Percentiles rank a stretch among this genome's conserved stretches.
Conservation (phyloP, 2,329 filamentous ascomycete genomes). For the Aureobasidium sp. region DNA sequence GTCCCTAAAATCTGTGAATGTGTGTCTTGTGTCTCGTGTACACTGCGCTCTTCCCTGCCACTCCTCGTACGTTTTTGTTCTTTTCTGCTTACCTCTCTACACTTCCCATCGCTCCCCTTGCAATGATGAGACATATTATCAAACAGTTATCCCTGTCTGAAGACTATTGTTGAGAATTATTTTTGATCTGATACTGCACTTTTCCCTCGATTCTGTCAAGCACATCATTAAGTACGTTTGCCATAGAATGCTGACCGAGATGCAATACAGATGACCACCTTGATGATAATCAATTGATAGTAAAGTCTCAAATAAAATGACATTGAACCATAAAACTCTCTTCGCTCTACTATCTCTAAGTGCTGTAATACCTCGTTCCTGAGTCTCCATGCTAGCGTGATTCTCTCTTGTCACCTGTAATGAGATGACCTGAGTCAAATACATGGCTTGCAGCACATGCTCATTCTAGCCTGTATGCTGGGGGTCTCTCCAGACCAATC, state of each 20-base stretch:
- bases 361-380: not conserved
- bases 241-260: not conserved
- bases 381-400: too few species aligned
- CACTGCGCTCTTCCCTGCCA: slow-evolving; percentile 43
- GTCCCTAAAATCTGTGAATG: not conserved
- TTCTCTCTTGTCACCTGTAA: too few species aligned
- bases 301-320: not conserved
- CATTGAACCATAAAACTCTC: not conserved
- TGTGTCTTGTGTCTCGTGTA: slow-evolving; percentile 12
- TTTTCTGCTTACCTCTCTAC: not conserved
- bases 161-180: slow-evolving; percentile 77
- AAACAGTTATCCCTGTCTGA: slow-evolving; percentile 99
- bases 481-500: too few species aligned
- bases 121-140: slow-evolving; percentile 69
- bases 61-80: slow-evolving; percentile 65
- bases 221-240: not conserved
- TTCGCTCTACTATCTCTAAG: not conserved
- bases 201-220: not conserved
- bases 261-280: not conserved
- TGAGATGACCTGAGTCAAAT: too few species aligned
- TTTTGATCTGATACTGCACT: slow-evolving; percentile 66
- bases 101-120: slow-evolving; percentile 15
- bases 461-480: too few species aligned
- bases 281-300: not conserved
- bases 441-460: too few species aligned